Conservation (phyloP, 768 basidiomycete genomes). For the Mycena crocata region DNA sequence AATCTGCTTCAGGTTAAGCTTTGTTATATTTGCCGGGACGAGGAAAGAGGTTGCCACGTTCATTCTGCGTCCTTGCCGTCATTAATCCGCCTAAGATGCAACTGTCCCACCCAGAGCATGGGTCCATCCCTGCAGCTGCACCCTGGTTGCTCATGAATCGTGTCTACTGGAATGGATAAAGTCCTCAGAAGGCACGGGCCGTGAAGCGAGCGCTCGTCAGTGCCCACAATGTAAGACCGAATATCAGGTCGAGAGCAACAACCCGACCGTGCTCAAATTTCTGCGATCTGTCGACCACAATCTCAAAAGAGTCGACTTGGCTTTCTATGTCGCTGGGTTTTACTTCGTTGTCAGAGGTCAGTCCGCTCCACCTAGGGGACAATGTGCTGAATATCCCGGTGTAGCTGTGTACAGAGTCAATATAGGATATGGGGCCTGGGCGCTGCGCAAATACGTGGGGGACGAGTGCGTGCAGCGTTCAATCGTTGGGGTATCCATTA, state of each 20-base stretch:
- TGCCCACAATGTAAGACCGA: conserved; percentile 80
- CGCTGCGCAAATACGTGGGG: conserved; percentile 76
- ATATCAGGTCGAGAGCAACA: conserved; percentile 77
- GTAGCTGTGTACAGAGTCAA: conserved; percentile 59
- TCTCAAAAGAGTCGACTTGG: conserved; percentile 62
- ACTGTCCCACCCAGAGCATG: conserved; percentile 62
- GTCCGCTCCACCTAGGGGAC: conserved; percentile 36
- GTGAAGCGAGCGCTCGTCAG: conserved; percentile 75
- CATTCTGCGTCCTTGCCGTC: neutral
- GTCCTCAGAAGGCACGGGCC: conserved; percentile 69
- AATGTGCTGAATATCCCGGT: neutral
- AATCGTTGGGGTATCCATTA: neutral
- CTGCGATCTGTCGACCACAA: conserved; percentile 66
- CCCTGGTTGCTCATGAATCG: conserved; percentile 82
- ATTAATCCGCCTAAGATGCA: conserved; percentile 51
- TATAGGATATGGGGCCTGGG: conserved; percentile 80
- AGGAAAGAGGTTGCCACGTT: conserved; percentile 28
- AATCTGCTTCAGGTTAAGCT: conserved; percentile 66
- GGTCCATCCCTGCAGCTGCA: conserved; percentile 87
- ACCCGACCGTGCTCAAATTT: conserved; percentile 62
- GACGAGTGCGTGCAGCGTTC: conserved; percentile 60
- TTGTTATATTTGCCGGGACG: conserved; percentile 83
- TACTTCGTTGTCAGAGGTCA: conserved; percentile 71
- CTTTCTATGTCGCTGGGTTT: conserved; percentile 61
- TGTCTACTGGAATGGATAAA: conserved; percentile 87